A percentile compares a stretch with the other conserved stretches of the same genome.
phyloP scores from a whole-genome alignment of 768 basidiomycete species.

The Leccinum longicurvipes region DNA sequence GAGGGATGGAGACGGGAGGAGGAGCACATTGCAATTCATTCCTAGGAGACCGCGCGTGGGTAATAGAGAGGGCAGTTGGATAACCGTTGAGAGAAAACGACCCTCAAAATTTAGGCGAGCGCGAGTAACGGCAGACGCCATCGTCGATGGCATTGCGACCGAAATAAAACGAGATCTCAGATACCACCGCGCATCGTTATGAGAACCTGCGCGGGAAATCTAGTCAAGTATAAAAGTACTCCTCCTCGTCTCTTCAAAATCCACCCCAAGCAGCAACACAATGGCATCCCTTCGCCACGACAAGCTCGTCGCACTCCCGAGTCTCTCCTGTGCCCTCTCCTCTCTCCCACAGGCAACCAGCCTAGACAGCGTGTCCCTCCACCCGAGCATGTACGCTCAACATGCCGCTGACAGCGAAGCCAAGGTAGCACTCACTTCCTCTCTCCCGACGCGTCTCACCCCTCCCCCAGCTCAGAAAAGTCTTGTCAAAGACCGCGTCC shows the following conservation, averaged over 20 bases:
- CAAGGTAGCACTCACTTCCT: conserved; percentile 45
- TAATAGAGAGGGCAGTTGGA: conserved; percentile 2
- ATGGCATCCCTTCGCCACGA: conserved; percentile 40
- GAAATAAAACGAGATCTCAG: conserved; percentile 22
- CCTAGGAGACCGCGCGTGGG: conserved; percentile 34
- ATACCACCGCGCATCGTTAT: conserved; percentile 25
- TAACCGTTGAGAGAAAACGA: no score
- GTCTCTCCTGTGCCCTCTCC: conserved; percentile 64
- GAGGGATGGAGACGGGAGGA: background rate
- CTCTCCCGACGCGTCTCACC: conserved; percentile 6
- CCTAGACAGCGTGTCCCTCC: conserved; percentile 61
- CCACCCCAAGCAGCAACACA: conserved; percentile 4
- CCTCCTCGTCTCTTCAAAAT: background rate
- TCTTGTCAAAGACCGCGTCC: conserved; percentile 50
- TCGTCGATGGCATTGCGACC: conserved; percentile 19
- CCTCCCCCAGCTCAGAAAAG: conserved; percentile 52
- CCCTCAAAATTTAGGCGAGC: conserved; percentile 33
- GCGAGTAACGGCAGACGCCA: background rate
- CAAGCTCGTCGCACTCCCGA: conserved; percentile 70
- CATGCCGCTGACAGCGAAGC: conserved; percentile 71
- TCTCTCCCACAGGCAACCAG: conserved; percentile 70
- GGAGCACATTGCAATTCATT: background rate
- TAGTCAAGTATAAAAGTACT: conserved; percentile 15
- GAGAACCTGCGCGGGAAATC: conserved; percentile 17
- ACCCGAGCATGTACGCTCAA: conserved; percentile 67